Evolutionary conservation across 148 eudicot species (phyloP), one percentile per base, ranked within the genome.

Genomic region (Heliamphora exappendiculata): DNA sequence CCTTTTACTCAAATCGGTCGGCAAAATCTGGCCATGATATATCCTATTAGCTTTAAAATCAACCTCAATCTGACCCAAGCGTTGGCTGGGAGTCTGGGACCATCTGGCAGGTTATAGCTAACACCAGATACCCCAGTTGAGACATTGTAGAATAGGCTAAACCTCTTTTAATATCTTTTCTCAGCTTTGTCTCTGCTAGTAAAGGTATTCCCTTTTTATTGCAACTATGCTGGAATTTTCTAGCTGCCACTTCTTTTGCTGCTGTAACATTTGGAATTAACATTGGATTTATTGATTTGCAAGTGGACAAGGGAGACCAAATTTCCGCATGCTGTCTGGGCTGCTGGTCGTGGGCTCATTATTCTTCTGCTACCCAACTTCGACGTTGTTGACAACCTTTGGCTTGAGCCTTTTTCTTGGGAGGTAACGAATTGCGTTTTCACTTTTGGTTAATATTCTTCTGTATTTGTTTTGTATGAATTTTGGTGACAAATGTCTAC

Each of bases 281-380:
- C 60, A 13, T 54, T 71, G 47, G 34, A 33, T 81, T 62, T 53
- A 34, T 31, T 74, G 79, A 67, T 69, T 72, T 81, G 78, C 68
- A 77, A 94, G 98, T 91, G 95, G 98, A 90, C 89, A 11, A 89
- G 84, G 82, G 97, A 91, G 85, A 86, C 89, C 71, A 91, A 91
- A 82, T 83, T 82, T 79, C 94, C 95, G 22, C 97, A 94, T 89
- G 98, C 98, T 78, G 95, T 91, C 22, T 94, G 98, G 98, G 97
- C 97, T 79, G 90, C 97, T 81, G 98, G 98, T 73, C 97, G 98
- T 83, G 93, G 89, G 78, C 91, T 94, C 57, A 84, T 89, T 65
- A 85, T 95, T 84, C 82, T 83, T 85, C 92, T 94, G 75, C 82
- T 94, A 42, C 98, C 98, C 7, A 94, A 94, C 83, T 94, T 90